Conservation (phyloP, 345 rosid genomes). For the Aurinia saxatilis region DNA sequence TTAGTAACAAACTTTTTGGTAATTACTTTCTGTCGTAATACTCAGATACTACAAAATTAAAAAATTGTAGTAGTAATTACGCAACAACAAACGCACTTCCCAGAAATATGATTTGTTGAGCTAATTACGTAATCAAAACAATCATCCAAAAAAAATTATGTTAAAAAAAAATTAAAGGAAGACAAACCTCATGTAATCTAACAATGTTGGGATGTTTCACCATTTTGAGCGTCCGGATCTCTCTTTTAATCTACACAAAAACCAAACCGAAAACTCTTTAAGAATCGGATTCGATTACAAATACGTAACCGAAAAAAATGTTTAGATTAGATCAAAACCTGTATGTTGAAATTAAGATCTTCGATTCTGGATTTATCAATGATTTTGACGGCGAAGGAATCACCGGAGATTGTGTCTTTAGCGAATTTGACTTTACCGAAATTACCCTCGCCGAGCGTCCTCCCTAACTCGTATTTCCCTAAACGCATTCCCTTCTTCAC, state of each 20-base stretch:
- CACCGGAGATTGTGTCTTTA: constrained; percentile 50
- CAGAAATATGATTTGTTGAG: too few species aligned
- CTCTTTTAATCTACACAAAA: constrained; percentile 69
- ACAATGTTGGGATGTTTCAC: constrained; percentile 88
- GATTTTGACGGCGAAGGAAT: constrained; percentile 72
- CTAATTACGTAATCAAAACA: background rate
- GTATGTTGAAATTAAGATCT: constrained; percentile 67
- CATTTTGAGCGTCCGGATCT: constrained; percentile 79
- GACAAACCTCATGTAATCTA: constrained; percentile 66
- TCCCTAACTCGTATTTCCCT: constrained; percentile 85
- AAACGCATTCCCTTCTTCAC: constrained; percentile 55
- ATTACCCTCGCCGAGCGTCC: constrained; percentile 90
- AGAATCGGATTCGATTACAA: too few species aligned
- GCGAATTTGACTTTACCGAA: constrained; percentile 88
- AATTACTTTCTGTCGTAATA: background rate
- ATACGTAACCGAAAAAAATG: too few species aligned
- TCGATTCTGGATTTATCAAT: constrained; percentile 66
- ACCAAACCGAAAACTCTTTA: too few species aligned
- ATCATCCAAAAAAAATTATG: background rate
- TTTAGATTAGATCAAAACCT: constrained; percentile 44
- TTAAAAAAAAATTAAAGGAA: background rate
- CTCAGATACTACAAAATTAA: background rate
- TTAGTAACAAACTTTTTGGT: background rate
- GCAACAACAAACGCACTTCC: background rate
- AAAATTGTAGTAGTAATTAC: background rate